Conservation (phyloP, 2,329 filamentous ascomycete species). For the Chalara sp. region DNA sequence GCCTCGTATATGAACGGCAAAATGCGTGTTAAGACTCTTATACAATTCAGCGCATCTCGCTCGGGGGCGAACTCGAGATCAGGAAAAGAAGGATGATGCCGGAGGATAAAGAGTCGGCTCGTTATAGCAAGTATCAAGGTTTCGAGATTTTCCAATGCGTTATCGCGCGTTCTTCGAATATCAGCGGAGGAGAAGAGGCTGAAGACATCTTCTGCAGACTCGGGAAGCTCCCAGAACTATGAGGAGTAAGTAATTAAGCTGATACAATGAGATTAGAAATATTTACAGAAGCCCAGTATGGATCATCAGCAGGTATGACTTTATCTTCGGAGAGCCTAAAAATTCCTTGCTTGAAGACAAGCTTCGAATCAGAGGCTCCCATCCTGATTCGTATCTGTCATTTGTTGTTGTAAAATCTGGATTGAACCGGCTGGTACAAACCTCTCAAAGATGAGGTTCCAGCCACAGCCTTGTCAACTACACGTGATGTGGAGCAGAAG, state of each 20-base stretch:
- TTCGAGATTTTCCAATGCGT: slow-evolving; percentile 80
- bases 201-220: slow-evolving; percentile 93
- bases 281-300: slow-evolving; percentile 86
- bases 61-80: slow-evolving; percentile 78
- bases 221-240: slow-evolving; percentile 95
- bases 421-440: too few species aligned
- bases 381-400: slow-evolving; percentile 42
- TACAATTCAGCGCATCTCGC: slow-evolving; percentile 87
- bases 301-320: slow-evolving; percentile 78
- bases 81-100: slow-evolving; percentile 86
- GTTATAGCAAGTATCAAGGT: slow-evolving; percentile 79
- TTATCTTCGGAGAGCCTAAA: slow-evolving; percentile 91
- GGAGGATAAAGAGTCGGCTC: slow-evolving; percentile 74
- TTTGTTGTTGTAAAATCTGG: slow-evolving; percentile 9
- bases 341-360: slow-evolving; percentile 97
- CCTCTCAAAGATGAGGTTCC: neutral
- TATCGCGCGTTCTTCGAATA: slow-evolving; percentile 81
- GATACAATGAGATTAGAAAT: neutral
- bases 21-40: slow-evolving; percentile 81
- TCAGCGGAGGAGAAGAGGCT: slow-evolving; percentile 86
- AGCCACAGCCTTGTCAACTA: neutral
- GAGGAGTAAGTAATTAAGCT: neutral
- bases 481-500: neutral
- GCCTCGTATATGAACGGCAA: slow-evolving; percentile 90
- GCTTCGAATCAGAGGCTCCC: slow-evolving; percentile 98